Percentiles rank a stretch among this genome's conserved stretches.
Evolutionary conservation across 2,329 filamentous ascomycete species (phyloP).

Genomic region (Pestalotiopsis sp.): DNA sequence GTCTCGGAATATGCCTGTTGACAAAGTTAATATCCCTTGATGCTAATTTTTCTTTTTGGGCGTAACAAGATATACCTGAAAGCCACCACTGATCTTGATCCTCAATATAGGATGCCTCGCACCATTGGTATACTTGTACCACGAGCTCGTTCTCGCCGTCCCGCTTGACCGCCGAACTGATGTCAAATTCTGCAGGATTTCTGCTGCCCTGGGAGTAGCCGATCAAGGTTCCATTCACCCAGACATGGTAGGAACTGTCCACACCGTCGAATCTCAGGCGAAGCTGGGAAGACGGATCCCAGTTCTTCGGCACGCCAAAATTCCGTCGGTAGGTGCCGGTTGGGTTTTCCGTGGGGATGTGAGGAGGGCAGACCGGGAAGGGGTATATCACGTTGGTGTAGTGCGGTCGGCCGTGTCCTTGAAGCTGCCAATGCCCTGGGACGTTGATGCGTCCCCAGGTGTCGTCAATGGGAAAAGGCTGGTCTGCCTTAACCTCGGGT

Average conservation of each 20-base stretch:
- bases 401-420: slow-evolving; percentile 67
- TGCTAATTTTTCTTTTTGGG: too few relatives aligned
- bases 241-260: slow-evolving; percentile 72
- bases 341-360: slow-evolving; percentile 64
- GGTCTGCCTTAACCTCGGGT: slow-evolving; percentile 35
- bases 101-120: slow-evolving; percentile 70
- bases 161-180: slow-evolving; percentile 50
- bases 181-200: slow-evolving; percentile 72
- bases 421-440: slow-evolving; percentile 71
- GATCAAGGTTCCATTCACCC: slow-evolving; percentile 64
- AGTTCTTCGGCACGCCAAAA: slow-evolving; percentile 55
- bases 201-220: slow-evolving; percentile 72
- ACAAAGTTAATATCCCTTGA: background rate
- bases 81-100: slow-evolving; percentile 74
- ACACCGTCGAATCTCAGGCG: slow-evolving; percentile 72
- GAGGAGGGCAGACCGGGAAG: slow-evolving; percentile 66
- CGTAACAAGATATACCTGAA: slow-evolving; percentile 44
- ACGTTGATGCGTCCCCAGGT: slow-evolving; percentile 59
- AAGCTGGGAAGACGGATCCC: slow-evolving; percentile 50
- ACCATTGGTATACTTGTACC: slow-evolving; percentile 73
- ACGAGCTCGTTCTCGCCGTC: slow-evolving; percentile 55
- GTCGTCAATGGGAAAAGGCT: slow-evolving; percentile 13
- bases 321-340: slow-evolving; percentile 63
- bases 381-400: slow-evolving; percentile 72
- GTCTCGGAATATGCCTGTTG: slow-evolving; percentile 64